These are phyloP conservation scores for Sphagnum tenellum DNA, from an alignment of 225 moss, liverwort and hornwort species.

Conservation along the genomic window DNA sequence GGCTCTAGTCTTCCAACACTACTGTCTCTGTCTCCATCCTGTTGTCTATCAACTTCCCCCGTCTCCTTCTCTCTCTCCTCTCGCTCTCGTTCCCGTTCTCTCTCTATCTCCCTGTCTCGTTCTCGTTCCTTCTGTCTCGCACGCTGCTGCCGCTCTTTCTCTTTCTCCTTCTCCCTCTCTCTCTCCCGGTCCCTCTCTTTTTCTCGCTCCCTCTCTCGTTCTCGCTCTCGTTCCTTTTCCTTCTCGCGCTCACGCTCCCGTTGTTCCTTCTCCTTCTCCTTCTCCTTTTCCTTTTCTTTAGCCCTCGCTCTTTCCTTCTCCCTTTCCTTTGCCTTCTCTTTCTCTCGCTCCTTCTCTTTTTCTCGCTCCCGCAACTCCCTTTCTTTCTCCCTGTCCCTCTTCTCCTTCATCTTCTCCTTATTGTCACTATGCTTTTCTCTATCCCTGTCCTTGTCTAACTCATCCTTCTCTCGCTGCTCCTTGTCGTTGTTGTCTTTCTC, in stretches of 20 bases:
- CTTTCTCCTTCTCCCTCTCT: conserved; percentile 1
- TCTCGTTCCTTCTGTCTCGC: conserved; percentile 37
- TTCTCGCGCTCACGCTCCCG: conserved; percentile 27
- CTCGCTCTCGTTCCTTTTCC: conserved; percentile 20
- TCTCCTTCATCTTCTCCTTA: too few species aligned
- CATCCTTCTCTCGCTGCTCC: conserved; percentile 35
- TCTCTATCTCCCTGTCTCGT: conserved; percentile 40
- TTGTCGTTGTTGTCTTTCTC: conserved; percentile 24
- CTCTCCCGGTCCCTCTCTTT: background rate
- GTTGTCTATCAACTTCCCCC: conserved; percentile 27
- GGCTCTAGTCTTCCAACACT: conserved; percentile 14
- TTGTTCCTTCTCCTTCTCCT: conserved; percentile 31
- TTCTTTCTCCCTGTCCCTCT: conserved; percentile 2
- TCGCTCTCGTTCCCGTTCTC: conserved; percentile 44
- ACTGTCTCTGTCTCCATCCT: conserved; percentile 24
- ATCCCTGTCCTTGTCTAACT: conserved; percentile 18
- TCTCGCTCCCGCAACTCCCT: background rate
- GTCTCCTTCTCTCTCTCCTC: conserved; percentile 32
- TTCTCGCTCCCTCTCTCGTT: conserved; percentile 16
- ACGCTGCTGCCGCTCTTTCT: conserved; percentile 3
- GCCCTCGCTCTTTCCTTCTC: conserved; percentile 41
- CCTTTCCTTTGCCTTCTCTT: conserved; percentile 37
- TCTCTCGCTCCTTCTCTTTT: conserved; percentile 29
- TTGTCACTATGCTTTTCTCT: conserved; percentile 14
- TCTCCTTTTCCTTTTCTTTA: conserved; percentile 42